Evolutionary conservation across 2,329 filamentous ascomycete genomes (phyloP).

Genomic region (Cordyceps sp.): DNA sequence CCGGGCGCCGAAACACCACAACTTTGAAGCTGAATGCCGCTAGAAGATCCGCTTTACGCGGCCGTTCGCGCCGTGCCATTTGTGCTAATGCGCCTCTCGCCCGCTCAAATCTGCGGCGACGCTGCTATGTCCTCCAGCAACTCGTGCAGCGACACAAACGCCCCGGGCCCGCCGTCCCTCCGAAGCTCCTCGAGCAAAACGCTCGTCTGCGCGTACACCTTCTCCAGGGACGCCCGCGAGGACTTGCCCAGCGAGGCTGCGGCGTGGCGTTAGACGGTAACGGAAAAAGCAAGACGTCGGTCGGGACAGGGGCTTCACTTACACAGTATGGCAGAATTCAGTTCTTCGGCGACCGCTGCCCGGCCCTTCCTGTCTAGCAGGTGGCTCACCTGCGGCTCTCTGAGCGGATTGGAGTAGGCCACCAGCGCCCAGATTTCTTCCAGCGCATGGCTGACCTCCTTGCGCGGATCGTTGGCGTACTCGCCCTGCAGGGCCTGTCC

Average conservation of each 20-base stretch:
- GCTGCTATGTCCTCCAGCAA: conserved; percentile 29
- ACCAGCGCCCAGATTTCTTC: conserved; percentile 77
- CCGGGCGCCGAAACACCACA: too few species aligned
- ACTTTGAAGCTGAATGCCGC: too few species aligned
- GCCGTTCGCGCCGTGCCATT: too few species aligned
- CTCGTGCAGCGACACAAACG: conserved; percentile 53
- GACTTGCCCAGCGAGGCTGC: conserved; percentile 81
- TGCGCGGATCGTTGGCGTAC: conserved; percentile 54
- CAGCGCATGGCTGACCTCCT: conserved; percentile 56
- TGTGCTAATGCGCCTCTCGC: background rate
- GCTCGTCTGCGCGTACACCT: conserved; percentile 70
- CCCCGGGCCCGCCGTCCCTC: conserved; percentile 62
- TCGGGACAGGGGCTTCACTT: conserved; percentile 17
- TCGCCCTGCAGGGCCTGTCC: conserved; percentile 64
- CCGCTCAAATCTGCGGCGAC: conserved; percentile 14
- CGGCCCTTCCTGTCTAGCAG: conserved; percentile 63
- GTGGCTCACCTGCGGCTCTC: conserved; percentile 57
- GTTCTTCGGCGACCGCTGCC: conserved; percentile 70
- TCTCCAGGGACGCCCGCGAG: conserved; percentile 70
- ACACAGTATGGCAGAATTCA: conserved; percentile 89
- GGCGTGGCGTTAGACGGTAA: conserved; percentile 6
- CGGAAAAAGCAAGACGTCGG: background rate
- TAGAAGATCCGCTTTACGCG: background rate
- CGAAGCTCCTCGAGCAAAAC: conserved; percentile 72
- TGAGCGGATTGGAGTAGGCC: conserved; percentile 68